A percentile compares a stretch with the other conserved stretches of the same genome.
Evolutionary conservation across 768 basidiomycete species (phyloP).

Genomic region (Mycena floridula): DNA sequence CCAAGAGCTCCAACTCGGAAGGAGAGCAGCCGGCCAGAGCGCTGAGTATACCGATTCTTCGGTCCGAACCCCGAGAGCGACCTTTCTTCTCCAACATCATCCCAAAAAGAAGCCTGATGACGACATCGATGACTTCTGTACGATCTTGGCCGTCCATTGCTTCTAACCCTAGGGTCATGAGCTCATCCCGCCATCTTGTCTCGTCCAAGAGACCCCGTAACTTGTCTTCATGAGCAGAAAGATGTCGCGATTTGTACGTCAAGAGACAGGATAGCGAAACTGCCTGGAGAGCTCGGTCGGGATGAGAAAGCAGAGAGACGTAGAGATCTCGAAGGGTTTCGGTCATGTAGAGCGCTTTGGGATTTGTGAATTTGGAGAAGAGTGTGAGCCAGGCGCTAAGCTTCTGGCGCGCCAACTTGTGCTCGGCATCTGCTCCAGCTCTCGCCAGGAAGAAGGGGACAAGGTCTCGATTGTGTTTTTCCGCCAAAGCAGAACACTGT

Average conservation of each 20-base stretch:
- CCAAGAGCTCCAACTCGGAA: conserved; percentile 68
- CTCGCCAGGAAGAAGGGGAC: conserved; percentile 74
- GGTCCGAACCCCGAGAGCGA: conserved; percentile 56
- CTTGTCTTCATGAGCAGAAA: conserved; percentile 53
- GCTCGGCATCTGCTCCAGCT: conserved; percentile 29
- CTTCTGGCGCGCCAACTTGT: conserved; percentile 50
- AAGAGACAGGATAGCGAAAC: conserved; percentile 73
- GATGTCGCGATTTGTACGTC: conserved; percentile 68
- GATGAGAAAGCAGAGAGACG: conserved; percentile 72
- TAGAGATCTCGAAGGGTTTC: conserved; percentile 63
- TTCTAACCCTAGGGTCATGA: conserved; percentile 61
- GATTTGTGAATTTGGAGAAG: conserved; percentile 87
- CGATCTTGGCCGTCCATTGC: conserved; percentile 53
- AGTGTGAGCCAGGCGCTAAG: conserved; percentile 76
- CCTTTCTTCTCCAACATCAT: conserved; percentile 79
- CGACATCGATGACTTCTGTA: conserved; percentile 56
- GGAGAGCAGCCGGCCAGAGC: conserved; percentile 64
- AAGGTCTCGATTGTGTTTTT: conserved; percentile 84
- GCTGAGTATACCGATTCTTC: conserved; percentile 70
- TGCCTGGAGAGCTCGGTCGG: conserved; percentile 73
- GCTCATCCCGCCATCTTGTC: conserved; percentile 83
- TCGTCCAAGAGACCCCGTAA: conserved; percentile 75
- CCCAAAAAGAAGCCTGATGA: conserved; percentile 80
- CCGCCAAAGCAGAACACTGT: conserved; percentile 65
- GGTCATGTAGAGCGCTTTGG: conserved; percentile 77